These are phyloP conservation scores for Leccinum subgranulosum DNA, from an alignment of 768 basidiomycete species.

Conservation along the genomic window DNA sequence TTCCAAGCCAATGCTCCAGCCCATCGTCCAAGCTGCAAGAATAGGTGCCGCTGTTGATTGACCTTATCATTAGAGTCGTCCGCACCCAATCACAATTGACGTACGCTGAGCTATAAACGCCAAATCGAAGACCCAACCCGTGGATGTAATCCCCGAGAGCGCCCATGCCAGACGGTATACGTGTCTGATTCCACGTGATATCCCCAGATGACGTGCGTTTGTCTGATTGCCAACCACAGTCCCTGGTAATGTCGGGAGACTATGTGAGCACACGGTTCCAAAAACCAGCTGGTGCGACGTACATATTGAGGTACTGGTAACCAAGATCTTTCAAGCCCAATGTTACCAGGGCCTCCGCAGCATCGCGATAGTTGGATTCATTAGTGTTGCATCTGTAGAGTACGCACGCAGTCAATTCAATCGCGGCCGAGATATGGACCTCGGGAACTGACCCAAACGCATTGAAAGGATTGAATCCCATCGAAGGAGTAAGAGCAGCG, in stretches of 20 bases:
- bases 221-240: no score
- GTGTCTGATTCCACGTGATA: no score
- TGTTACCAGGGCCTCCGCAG: conserved; percentile 1
- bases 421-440: not conserved
- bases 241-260: not conserved
- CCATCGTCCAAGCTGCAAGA: no score
- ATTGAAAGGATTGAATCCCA: conserved; percentile 16
- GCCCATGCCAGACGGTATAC: no score
- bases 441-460: conserved; percentile 3
- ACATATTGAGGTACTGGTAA: conserved; percentile 10
- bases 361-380: conserved; percentile 4
- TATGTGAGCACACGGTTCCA: not conserved
- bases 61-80: no score
- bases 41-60: no score
- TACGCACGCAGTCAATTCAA: not conserved
- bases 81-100: no score
- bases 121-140: no score
- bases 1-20: no score
- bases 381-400: conserved; percentile 4
- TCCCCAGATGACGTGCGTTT: no score
- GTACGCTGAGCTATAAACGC: no score
- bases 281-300: not conserved
- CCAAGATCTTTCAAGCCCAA: conserved; percentile 3
- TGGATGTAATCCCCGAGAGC: no score
- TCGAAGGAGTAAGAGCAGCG: conserved; percentile 8